A percentile compares a stretch with the other conserved stretches of the same genome.
phyloP scores from a whole-genome alignment of 192 early-diverging fungal genomes.

The Coemansia sp. region DNA sequence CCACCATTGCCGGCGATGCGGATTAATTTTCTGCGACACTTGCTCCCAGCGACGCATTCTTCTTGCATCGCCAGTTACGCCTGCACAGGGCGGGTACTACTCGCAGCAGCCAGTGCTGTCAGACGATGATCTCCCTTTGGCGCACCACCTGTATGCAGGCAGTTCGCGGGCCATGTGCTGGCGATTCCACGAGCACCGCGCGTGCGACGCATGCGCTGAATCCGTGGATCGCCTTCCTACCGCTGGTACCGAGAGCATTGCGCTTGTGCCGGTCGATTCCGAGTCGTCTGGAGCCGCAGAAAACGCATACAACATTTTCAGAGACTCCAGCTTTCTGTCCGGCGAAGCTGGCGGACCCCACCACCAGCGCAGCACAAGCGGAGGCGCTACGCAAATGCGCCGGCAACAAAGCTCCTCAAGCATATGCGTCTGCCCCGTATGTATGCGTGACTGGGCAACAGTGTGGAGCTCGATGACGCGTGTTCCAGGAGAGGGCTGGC shows the following conservation, averaged over 20 bases:
- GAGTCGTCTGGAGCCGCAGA: conserved; percentile 22
- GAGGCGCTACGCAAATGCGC: neutral
- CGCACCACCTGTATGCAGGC: conserved; percentile 16
- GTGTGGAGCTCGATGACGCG: conserved; percentile 38
- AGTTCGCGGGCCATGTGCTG: conserved; percentile 7
- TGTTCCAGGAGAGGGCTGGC: conserved; percentile 50
- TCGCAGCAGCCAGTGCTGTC: conserved; percentile 2
- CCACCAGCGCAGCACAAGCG: conserved; percentile 5
- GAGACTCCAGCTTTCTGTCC: neutral
- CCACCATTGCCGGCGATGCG: conserved; percentile 93
- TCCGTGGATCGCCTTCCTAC: conserved; percentile 31
- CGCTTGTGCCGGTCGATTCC: conserved; percentile 12
- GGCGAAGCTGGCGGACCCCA: neutral
- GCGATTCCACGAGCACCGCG: conserved; percentile 54
- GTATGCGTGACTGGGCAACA: conserved; percentile 36
- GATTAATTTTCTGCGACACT: conserved; percentile 76
- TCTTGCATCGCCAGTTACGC: conserved; percentile 53
- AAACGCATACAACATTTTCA: conserved; percentile 43
- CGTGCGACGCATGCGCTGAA: conserved; percentile 59
- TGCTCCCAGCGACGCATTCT: conserved; percentile 66
- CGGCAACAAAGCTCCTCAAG: conserved; percentile 34
- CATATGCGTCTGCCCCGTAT: conserved; percentile 42
- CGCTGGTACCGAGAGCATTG: conserved; percentile 10
- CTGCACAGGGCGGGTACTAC: conserved; percentile 27
- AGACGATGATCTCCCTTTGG: conserved; percentile 36